Percentiles rank a stretch among this genome's conserved stretches.
These are phyloP conservation scores for Ormosia emarginata DNA, from an alignment of 306 rosid species.

Conservation along the genomic window DNA sequence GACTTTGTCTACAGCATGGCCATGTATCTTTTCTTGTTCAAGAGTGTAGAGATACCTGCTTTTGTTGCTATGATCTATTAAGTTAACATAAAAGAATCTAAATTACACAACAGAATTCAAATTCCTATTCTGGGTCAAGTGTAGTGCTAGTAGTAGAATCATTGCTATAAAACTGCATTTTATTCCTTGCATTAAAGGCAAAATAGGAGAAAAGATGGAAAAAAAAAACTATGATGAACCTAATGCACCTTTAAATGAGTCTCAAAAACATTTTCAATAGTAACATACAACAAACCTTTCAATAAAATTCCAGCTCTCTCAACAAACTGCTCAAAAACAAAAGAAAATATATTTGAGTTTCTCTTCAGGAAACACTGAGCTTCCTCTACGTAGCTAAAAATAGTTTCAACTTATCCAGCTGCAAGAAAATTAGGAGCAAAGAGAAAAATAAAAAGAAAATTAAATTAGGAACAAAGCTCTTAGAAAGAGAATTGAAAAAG, in stretches of 20 bases:
- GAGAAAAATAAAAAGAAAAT: no score
- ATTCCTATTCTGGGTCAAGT: background rate
- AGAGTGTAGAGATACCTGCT: background rate
- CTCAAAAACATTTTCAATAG: conserved; percentile 43
- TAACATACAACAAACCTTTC: conserved; percentile 56
- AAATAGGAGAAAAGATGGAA: background rate
- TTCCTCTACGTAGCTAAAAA: no score
- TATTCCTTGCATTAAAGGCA: background rate
- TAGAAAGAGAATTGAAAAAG: background rate
- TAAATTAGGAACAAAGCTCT: background rate
- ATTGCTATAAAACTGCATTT: no score
- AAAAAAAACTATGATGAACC: background rate
- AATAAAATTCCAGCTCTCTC: conserved; percentile 47
- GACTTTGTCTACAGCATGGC: background rate
- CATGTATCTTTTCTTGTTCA: conserved; percentile 24
- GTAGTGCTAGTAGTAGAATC: conserved; percentile 1
- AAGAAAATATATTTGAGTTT: background rate
- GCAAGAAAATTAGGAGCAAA: no score
- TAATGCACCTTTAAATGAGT: conserved; percentile 49
- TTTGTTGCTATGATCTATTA: conserved; percentile 35
- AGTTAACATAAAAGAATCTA: background rate
- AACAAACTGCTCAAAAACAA: conserved; percentile 34
- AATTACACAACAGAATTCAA: conserved; percentile 11
- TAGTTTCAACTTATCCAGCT: background rate
- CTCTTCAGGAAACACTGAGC: no score